A percentile compares a stretch with the other conserved stretches of the same genome.
phyloP scores from a whole-genome alignment of 345 rosid species.

The Schrenkiella parvula region DNA sequence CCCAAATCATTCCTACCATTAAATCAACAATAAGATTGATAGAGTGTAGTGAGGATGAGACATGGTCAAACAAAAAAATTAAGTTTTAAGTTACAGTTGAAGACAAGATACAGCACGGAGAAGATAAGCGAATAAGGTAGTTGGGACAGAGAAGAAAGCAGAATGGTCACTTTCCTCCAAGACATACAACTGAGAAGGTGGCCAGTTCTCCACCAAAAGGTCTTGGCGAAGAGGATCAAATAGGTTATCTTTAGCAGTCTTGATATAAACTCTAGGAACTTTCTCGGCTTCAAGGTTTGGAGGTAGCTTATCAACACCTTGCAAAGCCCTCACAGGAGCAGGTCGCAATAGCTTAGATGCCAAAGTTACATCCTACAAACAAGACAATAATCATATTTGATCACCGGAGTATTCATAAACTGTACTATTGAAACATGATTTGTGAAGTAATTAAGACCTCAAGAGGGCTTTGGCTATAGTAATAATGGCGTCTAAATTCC shows the following conservation, averaged over 20 bases:
- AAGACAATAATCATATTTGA: neutral
- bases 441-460: slow-evolving; percentile 28
- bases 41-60: neutral
- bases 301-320: neutral
- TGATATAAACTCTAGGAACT: slow-evolving; percentile 35
- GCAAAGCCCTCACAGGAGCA: slow-evolving; percentile 28
- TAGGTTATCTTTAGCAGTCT: slow-evolving; percentile 31
- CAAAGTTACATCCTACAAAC: slow-evolving; percentile 29
- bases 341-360: slow-evolving; percentile 32
- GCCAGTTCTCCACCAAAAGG: slow-evolving; percentile 35
- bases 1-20: neutral
- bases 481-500: slow-evolving; percentile 17
- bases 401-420: neutral
- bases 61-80: neutral
- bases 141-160: slow-evolving; percentile 40
- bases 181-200: slow-evolving; percentile 31
- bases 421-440: neutral
- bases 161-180: slow-evolving; percentile 38
- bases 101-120: slow-evolving; percentile 28
- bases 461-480: slow-evolving; percentile 37
- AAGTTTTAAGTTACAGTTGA: neutral
- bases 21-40: neutral
- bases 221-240: slow-evolving; percentile 22
- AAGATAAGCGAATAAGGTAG: slow-evolving; percentile 28
- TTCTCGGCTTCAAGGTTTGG: slow-evolving; percentile 29